Evolutionary conservation across 495 filamentous ascomycete genomes (phyloP), one percentile per base, ranked within the genome.

Genomic region (Lophium mytilinum): DNA sequence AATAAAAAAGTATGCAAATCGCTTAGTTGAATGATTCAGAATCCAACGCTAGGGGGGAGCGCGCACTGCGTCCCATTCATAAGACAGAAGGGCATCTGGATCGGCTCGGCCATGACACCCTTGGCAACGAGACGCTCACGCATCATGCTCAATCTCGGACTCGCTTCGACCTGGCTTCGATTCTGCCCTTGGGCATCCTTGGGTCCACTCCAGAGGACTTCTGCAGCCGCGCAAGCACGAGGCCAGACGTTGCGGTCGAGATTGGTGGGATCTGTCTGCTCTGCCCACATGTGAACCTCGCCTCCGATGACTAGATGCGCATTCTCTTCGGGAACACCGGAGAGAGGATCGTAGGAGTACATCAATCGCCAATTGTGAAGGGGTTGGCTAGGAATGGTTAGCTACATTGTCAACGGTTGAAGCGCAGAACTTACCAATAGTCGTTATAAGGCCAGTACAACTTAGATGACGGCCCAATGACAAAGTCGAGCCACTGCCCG

Each of bases 191-290:
- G 53, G 0, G 73, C 77, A 62, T 87, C 82, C 43, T 73, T 71
- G 15, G 81, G 69, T 11, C 86, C 87, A 34, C 78, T 83, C 88
- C 88, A 92, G 33, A 90, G 73, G 9, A 89, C 83, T 70, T 91
- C 88, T 40, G 75, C 87, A 0, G 83, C 86, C 7, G 85, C 88
- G 33, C 61, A 76, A 1, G 78, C 78, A 9, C 88, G 75, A 21
- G 88, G 88, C 88, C 88, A 93, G 0, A 89, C 68, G 71, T 86
- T 82, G 50, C 69, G 64, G 69, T 91, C 87, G 3, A 90, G 61
- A 59, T 79, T 89, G 30, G 78, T 71, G 0, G 79, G 66, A 64
- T 93, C 88, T 30, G 85, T 89, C 54, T 86, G 81, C 72, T 93
- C 88, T 60, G 75, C 79, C 88, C 88, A 93, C 24, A 87, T 79